Evolutionary conservation across 208 protist genomes (phyloP), one percentile per base, ranked within the genome.

Genomic region (Wallacemonas rigidus): DNA sequence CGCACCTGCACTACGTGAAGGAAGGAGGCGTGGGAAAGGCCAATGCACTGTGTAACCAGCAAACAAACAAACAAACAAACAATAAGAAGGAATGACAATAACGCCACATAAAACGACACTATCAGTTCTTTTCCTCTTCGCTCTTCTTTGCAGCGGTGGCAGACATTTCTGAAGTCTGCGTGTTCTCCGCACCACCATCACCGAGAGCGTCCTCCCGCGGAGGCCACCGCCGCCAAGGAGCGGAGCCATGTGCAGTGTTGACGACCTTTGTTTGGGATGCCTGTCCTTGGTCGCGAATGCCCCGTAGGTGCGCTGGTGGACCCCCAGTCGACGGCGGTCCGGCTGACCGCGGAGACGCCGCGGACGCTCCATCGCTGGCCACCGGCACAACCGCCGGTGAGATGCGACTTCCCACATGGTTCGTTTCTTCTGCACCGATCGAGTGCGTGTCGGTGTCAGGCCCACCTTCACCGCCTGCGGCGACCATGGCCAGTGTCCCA

Each of bases 291-390:
- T 57, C 71, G 60, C 50, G 61, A 35, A 75, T 60, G 50, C 58
- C 57, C 2, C 71, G 43, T 39, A 75, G 39, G 38, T 75, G 71
- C 8, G 71, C 40, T n/a, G 71, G 71, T 45, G 71, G 71, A 4
- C 35, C 38, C 4, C 9, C 47, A 6, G 5, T 58, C 61, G 15
- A 2, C 11, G 57, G 58, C 14, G 40, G 12, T 47, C 2, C 40
- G 14, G 44, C 12, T 45, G 60, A 50, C 45, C 8, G 45, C 45
- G 12, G 45, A 14, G 45, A 6, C 12, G 45, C 12, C 45, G 8
- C 12, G 8, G 45, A 12, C 45, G 12, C 45, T 50, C 45, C 45
- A 0, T 48, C 50, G 48, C 58, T 26, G 26, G 26, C 26, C 26
- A 26, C 26, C 26, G 26, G 26, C 26, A 26, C 26, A 26, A 26